Percentiles rank a stretch among this genome's conserved stretches.
These are phyloP conservation scores for Onygenales sp. DNA, from an alignment of 2,329 filamentous ascomycete genomes.

Conservation along the genomic window DNA sequence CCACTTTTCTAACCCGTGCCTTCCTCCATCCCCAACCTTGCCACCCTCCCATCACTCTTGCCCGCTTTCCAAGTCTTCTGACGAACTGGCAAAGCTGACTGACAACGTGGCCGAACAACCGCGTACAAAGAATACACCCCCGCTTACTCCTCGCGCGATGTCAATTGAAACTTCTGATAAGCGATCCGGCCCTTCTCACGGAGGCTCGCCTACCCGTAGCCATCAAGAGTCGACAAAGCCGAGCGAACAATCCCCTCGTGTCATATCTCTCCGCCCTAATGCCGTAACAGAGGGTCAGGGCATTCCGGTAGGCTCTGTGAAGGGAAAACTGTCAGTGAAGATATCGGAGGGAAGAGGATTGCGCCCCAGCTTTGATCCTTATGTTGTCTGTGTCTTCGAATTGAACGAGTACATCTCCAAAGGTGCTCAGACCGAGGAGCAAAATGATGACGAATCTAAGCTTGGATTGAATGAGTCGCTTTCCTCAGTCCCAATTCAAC, in stretches of 20 bases:
- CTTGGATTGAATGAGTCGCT: constrained; percentile 42
- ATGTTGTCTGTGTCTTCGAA: constrained; percentile 94
- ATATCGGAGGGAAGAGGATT: constrained; percentile 79
- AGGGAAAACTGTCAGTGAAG: constrained; percentile 82
- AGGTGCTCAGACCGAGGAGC: constrained; percentile 58
- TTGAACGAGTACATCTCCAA: constrained; percentile 92
- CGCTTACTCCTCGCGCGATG: constrained; percentile 80
- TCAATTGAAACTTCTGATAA: constrained; percentile 49
- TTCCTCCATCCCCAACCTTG: constrained; percentile 41
- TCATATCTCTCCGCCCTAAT: constrained; percentile 10
- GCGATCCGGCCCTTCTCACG: constrained; percentile 8
- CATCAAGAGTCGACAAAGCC: constrained; percentile 16
- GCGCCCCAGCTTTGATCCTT: constrained; percentile 75
- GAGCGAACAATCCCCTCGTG: constrained; percentile 11
- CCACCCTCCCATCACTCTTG: constrained; percentile 30
- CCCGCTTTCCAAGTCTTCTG: constrained; percentile 32
- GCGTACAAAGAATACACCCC: constrained; percentile 76
- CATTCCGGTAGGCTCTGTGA: constrained; percentile 59
- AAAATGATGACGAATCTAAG: constrained; percentile 52
- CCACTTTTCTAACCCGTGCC: constrained; percentile 60
- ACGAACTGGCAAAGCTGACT: constrained; percentile 63
- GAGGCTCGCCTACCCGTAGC: constrained; percentile 16
- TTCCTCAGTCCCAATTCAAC: constrained; percentile 52
- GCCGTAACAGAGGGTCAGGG: constrained; percentile 27
- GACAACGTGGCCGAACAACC: constrained; percentile 53